Evolutionary conservation across 2,329 filamentous ascomycete species (phyloP).

Genomic region (Onygena corvina): DNA sequence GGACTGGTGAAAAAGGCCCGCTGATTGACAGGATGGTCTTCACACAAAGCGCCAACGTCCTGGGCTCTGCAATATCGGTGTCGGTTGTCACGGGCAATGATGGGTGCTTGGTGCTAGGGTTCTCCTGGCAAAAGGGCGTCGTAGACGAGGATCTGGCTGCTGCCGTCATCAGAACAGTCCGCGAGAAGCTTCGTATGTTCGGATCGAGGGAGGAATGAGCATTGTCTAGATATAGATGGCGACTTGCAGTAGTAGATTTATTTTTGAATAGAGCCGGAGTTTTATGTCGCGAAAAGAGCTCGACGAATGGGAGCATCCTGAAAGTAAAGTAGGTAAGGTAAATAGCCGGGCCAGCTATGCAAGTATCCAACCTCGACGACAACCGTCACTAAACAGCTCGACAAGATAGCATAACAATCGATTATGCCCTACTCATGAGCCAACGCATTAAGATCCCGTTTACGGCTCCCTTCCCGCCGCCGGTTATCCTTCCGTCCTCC

Average conservation of each 20-base stretch:
- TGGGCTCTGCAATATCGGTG: constrained; percentile 29
- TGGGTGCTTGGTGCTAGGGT: constrained; percentile 31
- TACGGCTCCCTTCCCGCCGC: constrained; percentile 65
- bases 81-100: constrained; percentile 36
- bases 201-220: not conserved
- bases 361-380: not conserved
- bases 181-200: not conserved
- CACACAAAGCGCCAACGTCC: constrained; percentile 33
- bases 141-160: constrained; percentile 5
- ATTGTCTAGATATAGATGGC: too few relatives aligned
- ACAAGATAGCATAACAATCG: too few relatives aligned
- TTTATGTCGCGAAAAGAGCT: too few relatives aligned
- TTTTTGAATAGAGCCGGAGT: too few relatives aligned
- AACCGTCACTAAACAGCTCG: not conserved
- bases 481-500: constrained; percentile 59
- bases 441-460: constrained; percentile 81
- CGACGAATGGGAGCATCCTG: too few relatives aligned
- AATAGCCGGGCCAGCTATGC: too few relatives aligned
- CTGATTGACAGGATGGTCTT: constrained; percentile 34
- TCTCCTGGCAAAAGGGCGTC: constrained; percentile 28
- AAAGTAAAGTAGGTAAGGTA: too few relatives aligned
- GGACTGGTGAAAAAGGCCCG: constrained; percentile 12
- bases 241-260: too few relatives aligned
- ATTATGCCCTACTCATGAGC: constrained; percentile 50
- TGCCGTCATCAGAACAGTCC: not conserved